Evolutionary conservation across 768 basidiomycete species (phyloP).

Genomic region (Lactarius quietus): DNA sequence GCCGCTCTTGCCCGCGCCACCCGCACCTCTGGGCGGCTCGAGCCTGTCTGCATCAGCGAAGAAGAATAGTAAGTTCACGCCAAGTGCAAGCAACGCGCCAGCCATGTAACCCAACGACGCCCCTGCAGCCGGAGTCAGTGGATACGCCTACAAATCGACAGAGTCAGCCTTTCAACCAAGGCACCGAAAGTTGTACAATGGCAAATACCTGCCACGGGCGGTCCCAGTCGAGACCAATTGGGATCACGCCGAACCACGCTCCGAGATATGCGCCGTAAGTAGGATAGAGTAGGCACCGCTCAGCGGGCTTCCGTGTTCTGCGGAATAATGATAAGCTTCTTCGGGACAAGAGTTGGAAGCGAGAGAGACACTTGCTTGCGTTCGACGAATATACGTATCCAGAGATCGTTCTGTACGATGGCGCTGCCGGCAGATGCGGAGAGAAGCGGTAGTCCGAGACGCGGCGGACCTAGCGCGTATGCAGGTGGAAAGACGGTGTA

Average conservation of each 20-base stretch:
- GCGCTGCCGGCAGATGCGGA: slow-evolving; percentile 37
- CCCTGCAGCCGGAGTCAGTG: slow-evolving; percentile 72
- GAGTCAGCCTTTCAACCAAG: slow-evolving; percentile 16
- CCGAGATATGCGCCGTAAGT: slow-evolving; percentile 68
- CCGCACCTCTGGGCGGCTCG: not conserved
- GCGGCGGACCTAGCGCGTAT: slow-evolving; percentile 63
- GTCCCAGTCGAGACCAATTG: slow-evolving; percentile 95
- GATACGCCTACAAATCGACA: slow-evolving; percentile 61
- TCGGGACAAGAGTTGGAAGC: not conserved
- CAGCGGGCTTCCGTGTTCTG: slow-evolving; percentile 61
- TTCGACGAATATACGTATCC: slow-evolving; percentile 80
- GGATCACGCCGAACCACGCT: slow-evolving; percentile 76
- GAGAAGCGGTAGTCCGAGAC: slow-evolving; percentile 31
- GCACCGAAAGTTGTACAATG: not conserved
- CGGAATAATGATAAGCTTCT: not conserved
- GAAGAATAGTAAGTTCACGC: slow-evolving; percentile 36
- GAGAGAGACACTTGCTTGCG: slow-evolving; percentile 56
- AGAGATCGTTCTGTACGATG: slow-evolving; percentile 56
- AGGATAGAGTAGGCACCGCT: slow-evolving; percentile 78
- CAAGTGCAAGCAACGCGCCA: slow-evolving; percentile 54
- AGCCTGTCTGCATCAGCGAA: slow-evolving; percentile 28
- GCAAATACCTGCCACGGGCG: slow-evolving; percentile 85
- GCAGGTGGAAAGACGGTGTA: slow-evolving; percentile 64
- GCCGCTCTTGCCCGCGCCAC: not conserved
- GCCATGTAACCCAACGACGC: slow-evolving; percentile 64